These are phyloP conservation scores for Abrus pulchellus DNA, from an alignment of 306 rosid genomes.

Conservation along the genomic window DNA sequence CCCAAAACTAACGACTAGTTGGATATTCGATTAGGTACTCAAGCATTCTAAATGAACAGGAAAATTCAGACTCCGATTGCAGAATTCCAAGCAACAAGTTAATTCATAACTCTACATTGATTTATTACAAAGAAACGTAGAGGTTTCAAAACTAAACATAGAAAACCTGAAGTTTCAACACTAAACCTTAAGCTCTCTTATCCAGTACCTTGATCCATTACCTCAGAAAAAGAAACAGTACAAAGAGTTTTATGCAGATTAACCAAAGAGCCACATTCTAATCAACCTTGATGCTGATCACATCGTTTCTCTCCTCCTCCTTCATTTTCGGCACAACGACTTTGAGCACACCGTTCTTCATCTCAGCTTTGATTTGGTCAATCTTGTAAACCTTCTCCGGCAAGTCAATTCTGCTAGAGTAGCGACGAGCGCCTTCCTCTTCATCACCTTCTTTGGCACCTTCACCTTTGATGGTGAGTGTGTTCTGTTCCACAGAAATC, in stretches of 20 bases:
- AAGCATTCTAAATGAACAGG: too few species aligned
- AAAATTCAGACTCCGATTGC: too few species aligned
- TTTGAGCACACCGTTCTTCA: slow-evolving; percentile 85
- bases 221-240: background rate
- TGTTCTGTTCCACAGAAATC: slow-evolving; percentile 73
- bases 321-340: slow-evolving; percentile 65
- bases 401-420: slow-evolving; percentile 67
- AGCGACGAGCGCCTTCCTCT: slow-evolving; percentile 52
- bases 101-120: too few species aligned
- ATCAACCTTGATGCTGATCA: slow-evolving; percentile 54
- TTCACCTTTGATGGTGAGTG: slow-evolving; percentile 69
- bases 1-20: too few species aligned
- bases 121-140: background rate
- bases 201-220: background rate
- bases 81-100: too few species aligned
- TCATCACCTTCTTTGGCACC: slow-evolving; percentile 58
- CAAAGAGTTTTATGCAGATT: background rate
- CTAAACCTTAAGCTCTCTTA: background rate
- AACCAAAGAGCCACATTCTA: background rate
- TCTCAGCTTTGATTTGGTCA: slow-evolving; percentile 76
- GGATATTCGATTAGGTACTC: too few species aligned
- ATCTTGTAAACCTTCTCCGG: slow-evolving; percentile 63
- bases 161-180: background rate
- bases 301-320: slow-evolving; percentile 69
- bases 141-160: background rate